Evolutionary conservation across 2,329 filamentous ascomycete species (phyloP), one percentile per base, ranked within the genome.

Genomic region (Aspergillus sp.): DNA sequence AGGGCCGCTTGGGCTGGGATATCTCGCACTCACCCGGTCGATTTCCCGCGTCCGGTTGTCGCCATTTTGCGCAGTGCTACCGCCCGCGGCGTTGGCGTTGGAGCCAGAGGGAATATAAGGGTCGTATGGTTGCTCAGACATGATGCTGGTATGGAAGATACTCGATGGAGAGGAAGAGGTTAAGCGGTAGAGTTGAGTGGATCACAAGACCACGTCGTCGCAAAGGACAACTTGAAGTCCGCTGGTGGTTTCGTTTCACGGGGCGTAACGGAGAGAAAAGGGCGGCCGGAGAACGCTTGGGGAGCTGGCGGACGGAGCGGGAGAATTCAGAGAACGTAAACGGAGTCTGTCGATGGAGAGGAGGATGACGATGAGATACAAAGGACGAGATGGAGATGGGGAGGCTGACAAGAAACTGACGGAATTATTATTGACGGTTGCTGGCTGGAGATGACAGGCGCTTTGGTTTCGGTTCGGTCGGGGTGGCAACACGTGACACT

Each of bases 41-140:
- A 96, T 85, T 67, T 90, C 90, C 63, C 86, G 85, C 60, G 88
- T 90, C 79, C 87, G 85, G 72, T 86, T 83, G 75, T 89, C 89
- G 70, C 84, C 85, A 72, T 79, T 79, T 68, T 81, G 76, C 58
- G 69, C 65, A 69, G 77, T 85, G 83, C 76, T 85, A 79, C 85
- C 68, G 54, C 62, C 53, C 78, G 83, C 68, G 74, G 80, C 76
- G 77, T 69, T 78, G 74, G 80, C 76, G 77, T 69, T 78, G 64
- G 80, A 78, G 79, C 87, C 88, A 76, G 86, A 87, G 75, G 92
- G 92, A 79, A 94, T 93, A 82, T 95, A 96, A 66, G 92, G 92
- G 81, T 96, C 92, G 80, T 96, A 96, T 69, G 91, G 91, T 71
- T 83, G 81, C 74, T 87, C 82, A 76, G 83, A 82, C 85, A 87